Evolutionary conservation across 345 rosid genomes (phyloP).

Genomic region (Cardamine chenopodiifolia): DNA sequence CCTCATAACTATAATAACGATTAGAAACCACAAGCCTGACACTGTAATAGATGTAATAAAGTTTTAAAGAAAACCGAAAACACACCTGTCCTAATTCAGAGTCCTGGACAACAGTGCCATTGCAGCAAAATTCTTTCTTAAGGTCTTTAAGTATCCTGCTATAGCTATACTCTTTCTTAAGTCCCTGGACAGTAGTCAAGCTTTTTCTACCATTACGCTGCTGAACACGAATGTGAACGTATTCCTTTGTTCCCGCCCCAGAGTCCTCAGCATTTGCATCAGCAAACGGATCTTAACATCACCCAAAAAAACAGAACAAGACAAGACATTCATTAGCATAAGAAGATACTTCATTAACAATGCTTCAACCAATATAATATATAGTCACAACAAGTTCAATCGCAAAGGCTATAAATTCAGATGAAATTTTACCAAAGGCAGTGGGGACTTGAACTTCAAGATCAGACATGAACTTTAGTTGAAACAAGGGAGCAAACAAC

Average conservation of each 20-base stretch:
- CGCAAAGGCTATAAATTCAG: neutral
- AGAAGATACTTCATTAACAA: constrained; percentile 16
- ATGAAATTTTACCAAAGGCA: constrained; percentile 45
- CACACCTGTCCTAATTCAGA: constrained; percentile 62
- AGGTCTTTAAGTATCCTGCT: constrained; percentile 62
- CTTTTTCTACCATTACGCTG: constrained; percentile 62
- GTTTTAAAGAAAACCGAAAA: neutral
- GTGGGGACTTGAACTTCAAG: constrained; percentile 47
- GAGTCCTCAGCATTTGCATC: constrained; percentile 62
- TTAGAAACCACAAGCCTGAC: neutral
- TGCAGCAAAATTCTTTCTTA: constrained; percentile 65
- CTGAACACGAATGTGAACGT: constrained; percentile 55
- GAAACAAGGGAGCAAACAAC: constrained; percentile 29
- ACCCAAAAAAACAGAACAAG: neutral
- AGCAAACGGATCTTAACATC: constrained; percentile 48
- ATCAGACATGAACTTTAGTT: constrained; percentile 54
- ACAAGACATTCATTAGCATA: too few relatives aligned
- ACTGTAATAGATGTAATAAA: neutral
- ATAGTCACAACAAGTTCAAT: neutral
- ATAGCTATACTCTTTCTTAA: constrained; percentile 62
- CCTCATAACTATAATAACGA: too few relatives aligned
- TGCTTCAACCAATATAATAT: neutral
- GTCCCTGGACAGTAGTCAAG: constrained; percentile 55
- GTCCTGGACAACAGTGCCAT: constrained; percentile 64
- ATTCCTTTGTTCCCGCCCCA: constrained; percentile 53